phyloP scores from a whole-genome alignment of 169 alveolate genomes.

The Plasmodium relictum region DNA sequence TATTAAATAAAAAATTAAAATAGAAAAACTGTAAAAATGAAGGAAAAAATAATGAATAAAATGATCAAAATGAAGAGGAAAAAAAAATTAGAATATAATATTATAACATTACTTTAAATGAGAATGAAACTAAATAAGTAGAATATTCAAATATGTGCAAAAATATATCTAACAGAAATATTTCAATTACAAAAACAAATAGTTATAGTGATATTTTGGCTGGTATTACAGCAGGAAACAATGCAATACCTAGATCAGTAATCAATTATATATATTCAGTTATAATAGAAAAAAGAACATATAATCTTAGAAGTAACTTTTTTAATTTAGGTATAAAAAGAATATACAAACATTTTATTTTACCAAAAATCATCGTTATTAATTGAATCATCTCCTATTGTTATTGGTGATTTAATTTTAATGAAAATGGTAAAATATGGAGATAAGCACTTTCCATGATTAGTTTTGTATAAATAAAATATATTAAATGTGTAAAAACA shows the following conservation, averaged over 20 bases:
- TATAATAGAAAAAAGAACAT: conserved; percentile 60
- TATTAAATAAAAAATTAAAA: neutral
- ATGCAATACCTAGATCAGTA: conserved; percentile 45
- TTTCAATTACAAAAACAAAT: conserved; percentile 38
- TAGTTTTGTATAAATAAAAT: neutral
- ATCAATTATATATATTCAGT: conserved; percentile 46
- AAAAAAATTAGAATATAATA: neutral
- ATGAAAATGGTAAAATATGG: conserved; percentile 47
- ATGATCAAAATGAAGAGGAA: no score
- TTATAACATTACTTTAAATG: neutral
- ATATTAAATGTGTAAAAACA: neutral
- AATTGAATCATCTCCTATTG: conserved; percentile 39
- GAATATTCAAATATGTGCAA: neutral
- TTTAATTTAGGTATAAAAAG: conserved; percentile 32
- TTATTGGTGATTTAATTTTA: conserved; percentile 49
- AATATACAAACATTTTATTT: conserved; percentile 39
- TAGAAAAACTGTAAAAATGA: neutral
- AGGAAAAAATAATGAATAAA: neutral
- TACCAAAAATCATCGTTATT: conserved; percentile 54
- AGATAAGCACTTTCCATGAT: conserved; percentile 22
- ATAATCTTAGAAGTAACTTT: conserved; percentile 23
- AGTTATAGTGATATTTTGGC: conserved; percentile 56
- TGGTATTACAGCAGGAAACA: conserved; percentile 67
- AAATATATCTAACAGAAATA: neutral
- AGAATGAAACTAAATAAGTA: neutral